A percentile compares a stretch with the other conserved stretches of the same genome.
Conservation (phyloP, 129 eudicot species). For the Centrapalus pauciflorus region DNA sequence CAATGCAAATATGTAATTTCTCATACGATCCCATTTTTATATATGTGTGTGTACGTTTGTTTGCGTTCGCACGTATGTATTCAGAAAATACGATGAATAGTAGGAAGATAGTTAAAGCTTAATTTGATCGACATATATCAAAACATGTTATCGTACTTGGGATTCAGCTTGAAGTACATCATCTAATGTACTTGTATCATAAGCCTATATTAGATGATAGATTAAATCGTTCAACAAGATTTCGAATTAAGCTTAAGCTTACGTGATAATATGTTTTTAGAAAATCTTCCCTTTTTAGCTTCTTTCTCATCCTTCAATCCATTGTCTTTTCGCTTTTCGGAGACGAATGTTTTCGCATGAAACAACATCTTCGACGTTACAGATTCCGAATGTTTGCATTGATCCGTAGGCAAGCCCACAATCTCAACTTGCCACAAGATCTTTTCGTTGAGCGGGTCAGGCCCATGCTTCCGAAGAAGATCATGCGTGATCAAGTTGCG, state of each 20-base stretch:
- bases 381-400: constrained; percentile 19
- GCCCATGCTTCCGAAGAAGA: constrained; percentile 13
- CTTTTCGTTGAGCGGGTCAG: constrained; percentile 15
- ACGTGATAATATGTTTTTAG: constrained; percentile 7
- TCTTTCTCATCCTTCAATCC: constrained; percentile 25
- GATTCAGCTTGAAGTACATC: not conserved
- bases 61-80: too few species aligned
- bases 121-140: too few species aligned
- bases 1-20: too few species aligned
- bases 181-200: not conserved
- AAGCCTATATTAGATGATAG: not conserved
- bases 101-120: too few species aligned
- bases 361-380: constrained; percentile 11
- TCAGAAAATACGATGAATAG: too few species aligned
- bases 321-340: constrained; percentile 22
- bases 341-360: constrained; percentile 17
- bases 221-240: not conserved
- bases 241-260: constrained; percentile 14
- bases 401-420: constrained; percentile 23
- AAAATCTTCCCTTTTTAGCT: constrained; percentile 22
- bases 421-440: constrained; percentile 38
- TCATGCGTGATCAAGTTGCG: constrained; percentile 39
- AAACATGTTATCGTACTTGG: not conserved
- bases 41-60: too few species aligned
- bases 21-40: too few species aligned